Conservation (phyloP, 495 filamentous ascomycete genomes). For the Aspergillus homomorphus region DNA sequence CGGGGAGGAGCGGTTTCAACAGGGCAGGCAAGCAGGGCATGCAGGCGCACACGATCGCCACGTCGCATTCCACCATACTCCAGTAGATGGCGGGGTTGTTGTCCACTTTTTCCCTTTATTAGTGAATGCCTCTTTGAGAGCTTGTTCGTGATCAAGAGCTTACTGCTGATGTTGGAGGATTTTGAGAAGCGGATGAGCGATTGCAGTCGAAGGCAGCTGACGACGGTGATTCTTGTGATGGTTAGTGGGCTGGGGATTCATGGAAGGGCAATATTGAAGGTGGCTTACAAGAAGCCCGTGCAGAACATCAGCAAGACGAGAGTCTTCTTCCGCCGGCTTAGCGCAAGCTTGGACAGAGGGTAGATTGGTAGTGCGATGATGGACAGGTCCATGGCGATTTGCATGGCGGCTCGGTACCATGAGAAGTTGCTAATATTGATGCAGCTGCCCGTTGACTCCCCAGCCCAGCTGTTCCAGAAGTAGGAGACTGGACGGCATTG, state of each 20-base stretch:
- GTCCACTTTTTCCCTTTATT: conserved; percentile 24
- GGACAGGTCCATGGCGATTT: conserved; percentile 26
- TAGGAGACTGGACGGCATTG: conserved; percentile 34
- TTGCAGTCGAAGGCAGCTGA: conserved; percentile 39
- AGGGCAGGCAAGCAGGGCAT: conserved; percentile 23
- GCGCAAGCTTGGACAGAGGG: conserved; percentile 38
- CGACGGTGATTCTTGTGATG: conserved; percentile 31
- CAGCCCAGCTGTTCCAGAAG: conserved; percentile 32
- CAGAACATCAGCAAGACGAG: conserved; percentile 52
- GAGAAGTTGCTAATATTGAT: conserved; percentile 24
- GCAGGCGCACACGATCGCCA: conserved; percentile 47
- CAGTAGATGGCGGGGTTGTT: conserved; percentile 43
- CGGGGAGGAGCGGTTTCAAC: conserved; percentile 4
- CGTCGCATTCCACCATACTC: conserved; percentile 46
- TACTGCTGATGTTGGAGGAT: conserved; percentile 31
- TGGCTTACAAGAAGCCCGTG: conserved; percentile 50
- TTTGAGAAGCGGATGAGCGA: conserved; percentile 35
- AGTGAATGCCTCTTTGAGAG: background rate
- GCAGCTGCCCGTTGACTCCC: conserved; percentile 23
- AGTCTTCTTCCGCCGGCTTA: conserved; percentile 46
- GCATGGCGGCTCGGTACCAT: conserved; percentile 22
- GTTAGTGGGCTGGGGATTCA: conserved; percentile 1
- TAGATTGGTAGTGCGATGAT: conserved; percentile 40
- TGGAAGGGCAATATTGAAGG: background rate
- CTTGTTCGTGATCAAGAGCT: background rate